A percentile compares a stretch with the other conserved stretches of the same genome.
phyloP scores from a whole-genome alignment of 2,329 filamentous ascomycete species.

The Penicillium sp. region DNA sequence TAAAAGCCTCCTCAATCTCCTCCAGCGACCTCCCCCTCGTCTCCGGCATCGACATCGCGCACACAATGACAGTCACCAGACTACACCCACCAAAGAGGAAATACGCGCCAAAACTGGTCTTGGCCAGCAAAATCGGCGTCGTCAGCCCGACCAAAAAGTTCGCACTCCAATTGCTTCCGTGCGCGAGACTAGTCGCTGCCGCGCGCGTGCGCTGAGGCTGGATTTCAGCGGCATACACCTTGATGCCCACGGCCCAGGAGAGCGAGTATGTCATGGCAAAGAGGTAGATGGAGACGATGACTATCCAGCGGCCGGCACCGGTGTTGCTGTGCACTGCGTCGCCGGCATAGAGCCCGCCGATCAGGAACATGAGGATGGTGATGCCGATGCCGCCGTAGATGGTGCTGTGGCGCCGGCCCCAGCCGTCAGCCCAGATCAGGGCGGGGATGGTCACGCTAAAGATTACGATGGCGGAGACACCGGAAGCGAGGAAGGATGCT shows the following conservation, averaged over 20 bases:
- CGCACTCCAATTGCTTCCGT: slow-evolving; percentile 50
- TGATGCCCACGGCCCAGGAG: slow-evolving; percentile 54
- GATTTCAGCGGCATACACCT: slow-evolving; percentile 58
- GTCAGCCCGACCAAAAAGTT: slow-evolving; percentile 46
- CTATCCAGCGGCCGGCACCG: slow-evolving; percentile 29
- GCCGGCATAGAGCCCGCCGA: slow-evolving; percentile 31
- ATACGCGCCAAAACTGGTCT: slow-evolving; percentile 43
- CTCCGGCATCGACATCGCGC: slow-evolving; percentile 48
- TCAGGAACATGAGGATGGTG: slow-evolving; percentile 35
- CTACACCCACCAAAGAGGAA: slow-evolving; percentile 45
- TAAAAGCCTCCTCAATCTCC: slow-evolving; percentile 48
- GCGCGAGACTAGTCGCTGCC: slow-evolving; percentile 50
- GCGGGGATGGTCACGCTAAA: slow-evolving; percentile 56
- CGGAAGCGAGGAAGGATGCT: slow-evolving; percentile 58
- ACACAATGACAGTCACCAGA: slow-evolving; percentile 36
- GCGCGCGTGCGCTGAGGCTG: slow-evolving; percentile 54
- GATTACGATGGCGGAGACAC: slow-evolving; percentile 58
- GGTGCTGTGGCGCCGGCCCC: slow-evolving; percentile 53
- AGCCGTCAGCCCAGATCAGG: slow-evolving; percentile 54
- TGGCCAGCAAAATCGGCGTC: slow-evolving; percentile 41
- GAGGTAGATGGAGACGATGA: slow-evolving; percentile 27
- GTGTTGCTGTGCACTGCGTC: slow-evolving; percentile 24
- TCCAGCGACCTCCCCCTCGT: slow-evolving; percentile 49
- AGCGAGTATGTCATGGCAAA: slow-evolving; percentile 28
- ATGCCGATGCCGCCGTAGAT: slow-evolving; percentile 53